A percentile compares a stretch with the other conserved stretches of the same genome.
Evolutionary conservation across 2,329 filamentous ascomycete species (phyloP).

Genomic region (Penicillium sp.): DNA sequence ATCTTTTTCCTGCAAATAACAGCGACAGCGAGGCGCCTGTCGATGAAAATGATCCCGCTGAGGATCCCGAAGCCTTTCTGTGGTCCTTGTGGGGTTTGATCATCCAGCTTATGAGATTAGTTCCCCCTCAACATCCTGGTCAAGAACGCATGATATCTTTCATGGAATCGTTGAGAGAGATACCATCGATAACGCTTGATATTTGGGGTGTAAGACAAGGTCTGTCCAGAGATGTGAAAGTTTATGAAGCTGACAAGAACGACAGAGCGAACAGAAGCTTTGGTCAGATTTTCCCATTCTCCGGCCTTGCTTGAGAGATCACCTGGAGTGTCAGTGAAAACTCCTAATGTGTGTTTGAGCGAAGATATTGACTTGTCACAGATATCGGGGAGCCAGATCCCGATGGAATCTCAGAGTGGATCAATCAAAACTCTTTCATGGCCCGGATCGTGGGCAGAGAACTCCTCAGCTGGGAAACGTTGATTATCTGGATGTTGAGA

Average conservation of each 20-base stretch:
- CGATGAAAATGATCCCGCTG: background rate
- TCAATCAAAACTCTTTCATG: conserved; percentile 9
- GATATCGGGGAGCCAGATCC: conserved; percentile 1
- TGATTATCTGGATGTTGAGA: conserved; percentile 5
- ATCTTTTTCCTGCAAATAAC: background rate
- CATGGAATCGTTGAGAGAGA: background rate
- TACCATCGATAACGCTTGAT: background rate
- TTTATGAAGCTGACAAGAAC: background rate
- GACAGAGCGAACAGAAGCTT: background rate
- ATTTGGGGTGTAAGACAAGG: conserved; percentile 1
- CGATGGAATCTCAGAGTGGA: conserved; percentile 5
- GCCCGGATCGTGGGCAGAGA: conserved; percentile 1
- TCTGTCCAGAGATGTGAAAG: background rate
- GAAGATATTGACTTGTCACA: background rate
- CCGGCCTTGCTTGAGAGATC: conserved; percentile 2
- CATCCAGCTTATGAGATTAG: conserved; percentile 1
- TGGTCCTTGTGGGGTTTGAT: conserved; percentile 2
- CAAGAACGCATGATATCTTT: conserved; percentile 2
- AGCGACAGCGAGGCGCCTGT: background rate
- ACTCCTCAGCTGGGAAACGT: background rate
- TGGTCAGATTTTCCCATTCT: conserved; percentile 4
- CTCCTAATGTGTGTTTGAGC: too few species aligned
- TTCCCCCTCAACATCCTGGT: conserved; percentile 1
- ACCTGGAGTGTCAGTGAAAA: background rate
- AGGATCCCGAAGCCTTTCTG: background rate